Conservation (phyloP, 208 protist genomes). For the Crithidia thermophila region DNA sequence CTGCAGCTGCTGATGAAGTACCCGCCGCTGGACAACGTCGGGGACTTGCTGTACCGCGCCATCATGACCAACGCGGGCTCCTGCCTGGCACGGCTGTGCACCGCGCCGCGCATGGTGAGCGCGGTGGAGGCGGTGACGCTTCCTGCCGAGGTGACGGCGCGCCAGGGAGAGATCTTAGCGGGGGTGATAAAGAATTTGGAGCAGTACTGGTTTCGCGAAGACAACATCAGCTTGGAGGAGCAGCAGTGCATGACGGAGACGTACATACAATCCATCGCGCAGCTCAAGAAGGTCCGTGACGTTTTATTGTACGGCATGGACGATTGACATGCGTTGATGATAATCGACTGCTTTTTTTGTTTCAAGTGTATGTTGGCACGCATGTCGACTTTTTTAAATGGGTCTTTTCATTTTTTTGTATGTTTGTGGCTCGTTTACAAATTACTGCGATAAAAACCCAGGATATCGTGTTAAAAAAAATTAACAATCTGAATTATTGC, state of each 20-base stretch:
- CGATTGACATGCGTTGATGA: conserved; percentile 12
- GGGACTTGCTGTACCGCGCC: conserved; percentile 19
- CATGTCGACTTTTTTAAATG: too few species aligned
- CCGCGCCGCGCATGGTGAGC: conserved; percentile 10
- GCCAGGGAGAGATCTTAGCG: conserved; percentile 38
- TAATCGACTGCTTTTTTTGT: neutral
- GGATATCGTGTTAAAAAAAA: too few species aligned
- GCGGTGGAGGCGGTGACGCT: conserved; percentile 1
- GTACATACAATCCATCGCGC: conserved; percentile 62
- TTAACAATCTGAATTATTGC: too few species aligned
- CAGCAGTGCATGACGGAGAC: conserved; percentile 25
- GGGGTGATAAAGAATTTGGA: conserved; percentile 45
- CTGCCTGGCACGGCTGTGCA: conserved; percentile 3
- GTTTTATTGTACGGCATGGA: conserved; percentile 52
- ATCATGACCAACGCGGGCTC: conserved; percentile 18
- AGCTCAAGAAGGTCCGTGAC: conserved; percentile 81
- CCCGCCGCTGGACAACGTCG: conserved; percentile 63
- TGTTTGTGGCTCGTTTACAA: too few species aligned
- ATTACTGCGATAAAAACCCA: too few species aligned
- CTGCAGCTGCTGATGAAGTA: conserved; percentile 85
- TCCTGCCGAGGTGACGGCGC: conserved; percentile 30
- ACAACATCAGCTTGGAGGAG: conserved; percentile 15
- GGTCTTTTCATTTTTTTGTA: too few species aligned
- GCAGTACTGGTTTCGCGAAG: conserved; percentile 38
- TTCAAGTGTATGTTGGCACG: neutral